Base-by-base conservation (phyloP, 2,329 filamentous ascomycete species). In the Aspergillus transmontanensis region DNA sequence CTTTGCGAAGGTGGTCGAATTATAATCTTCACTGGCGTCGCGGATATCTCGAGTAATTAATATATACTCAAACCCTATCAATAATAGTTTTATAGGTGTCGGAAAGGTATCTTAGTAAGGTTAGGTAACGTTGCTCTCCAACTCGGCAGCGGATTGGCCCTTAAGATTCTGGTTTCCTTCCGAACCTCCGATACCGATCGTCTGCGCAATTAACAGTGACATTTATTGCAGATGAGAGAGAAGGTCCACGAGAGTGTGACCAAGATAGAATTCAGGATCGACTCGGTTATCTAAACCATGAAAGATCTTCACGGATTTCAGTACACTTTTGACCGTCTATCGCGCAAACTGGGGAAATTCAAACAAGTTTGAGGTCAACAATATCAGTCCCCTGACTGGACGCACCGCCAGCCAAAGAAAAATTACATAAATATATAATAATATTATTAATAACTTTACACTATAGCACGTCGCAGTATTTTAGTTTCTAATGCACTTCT, bases 291-390 rank as follows among this genome's bases (percentile, higher is more conserved):
- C 28, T 56, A 32, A 19, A 14, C 14, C 4, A n/a, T 21, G 21
- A 26, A 14, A 48, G 45, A 53, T 28, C 23, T 41, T 34, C 23
- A 50, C 19, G 26, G 26, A 30, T 5, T 34, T 46, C n/a, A 6
- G 5, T 43, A 7, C 50, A 61, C 41, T 53, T 57, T 61, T 48
- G 41, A 36, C 51, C 59, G 59, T 61, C 59, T 61, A 61, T 61
- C 54, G 59, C 59, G 59, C 59, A 53, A 61, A 26, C 12, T 32
- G 41, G 19, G 19, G 28, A 61, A 57, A 60, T 12, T 23, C 11
- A 9, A 34, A 34, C 43, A 34, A 34, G 43, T 46, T 43, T 43
- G 34, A 39, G 1, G 34, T 39, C 19, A 21, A 19, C 41, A 21
- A 43, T 43, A 4, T 21, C 5, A 19, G 10, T 46, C 10, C 19